Evolutionary conservation across 2,329 filamentous ascomycete species (phyloP), one percentile per base, ranked within the genome.

Genomic region (Neonectria ditissima): DNA sequence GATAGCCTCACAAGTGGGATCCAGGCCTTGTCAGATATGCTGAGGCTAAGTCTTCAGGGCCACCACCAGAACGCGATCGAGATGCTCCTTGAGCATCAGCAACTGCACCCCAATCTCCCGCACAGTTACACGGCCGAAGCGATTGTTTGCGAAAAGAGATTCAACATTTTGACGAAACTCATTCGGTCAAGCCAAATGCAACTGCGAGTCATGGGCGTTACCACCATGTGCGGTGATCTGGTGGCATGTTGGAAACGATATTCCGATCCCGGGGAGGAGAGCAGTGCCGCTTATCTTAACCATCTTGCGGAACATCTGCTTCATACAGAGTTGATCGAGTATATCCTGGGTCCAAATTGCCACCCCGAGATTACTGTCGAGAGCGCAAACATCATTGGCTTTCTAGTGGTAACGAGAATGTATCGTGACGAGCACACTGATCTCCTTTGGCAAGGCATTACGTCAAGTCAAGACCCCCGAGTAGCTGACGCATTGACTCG

Each of bases 111-210:
- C 0, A 65, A 79, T 9, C 76, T 86, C 24, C 72, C 79, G 8
- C 64, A 68, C 3, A 76, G 74, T 2, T 78, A 79, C 60, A 80
- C 81, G 1, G 73, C 81, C 1, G 84, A 86, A 9, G 81, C 89
- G 0, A 81, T 91, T 16, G 79, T 83, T 1, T 82, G 84, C 55
- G 84, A 89, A 59, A 97, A 92, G 90, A 90, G 88, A 54, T 89
- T 97, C 70, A 82, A 83, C 45, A 81, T 91, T 1, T 81, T 92
- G 55, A 88, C 88, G 70, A 91, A 88, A 69, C 89, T 95, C 69
- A 90, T 97, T 55, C 89, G 87, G 73, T 95, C 92, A 61, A 91
- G 92, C 37, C 92, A 95, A 73, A 97, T 98, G 93, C 93, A 97
- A 74, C 83, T 97, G 39, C 90, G 95, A 39, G 92, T 97, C 13